phyloP scores from a whole-genome alignment of 1,284 basidiomycete species.

The Sporisorium exsertum region DNA sequence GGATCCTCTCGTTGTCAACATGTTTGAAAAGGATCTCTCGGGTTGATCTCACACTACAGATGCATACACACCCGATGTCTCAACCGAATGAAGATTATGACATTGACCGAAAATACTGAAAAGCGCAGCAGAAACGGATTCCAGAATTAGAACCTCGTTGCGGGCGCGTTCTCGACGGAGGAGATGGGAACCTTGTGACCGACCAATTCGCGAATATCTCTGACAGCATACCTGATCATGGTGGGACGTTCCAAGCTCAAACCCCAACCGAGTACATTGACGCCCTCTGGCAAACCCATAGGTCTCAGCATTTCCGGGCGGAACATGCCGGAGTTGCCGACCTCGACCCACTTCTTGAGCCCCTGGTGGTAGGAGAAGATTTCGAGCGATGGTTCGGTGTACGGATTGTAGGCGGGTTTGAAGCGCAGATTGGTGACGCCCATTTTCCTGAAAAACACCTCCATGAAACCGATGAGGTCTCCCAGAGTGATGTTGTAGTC shows the following conservation, averaged over 20 bases:
- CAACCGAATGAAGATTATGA: not conserved
- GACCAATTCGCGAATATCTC: conserved; percentile 94
- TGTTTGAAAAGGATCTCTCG: conserved; percentile 59
- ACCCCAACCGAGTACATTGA: conserved; percentile 97
- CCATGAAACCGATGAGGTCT: conserved; percentile 83
- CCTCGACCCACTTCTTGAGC: conserved; percentile 94
- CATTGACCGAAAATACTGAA: not conserved
- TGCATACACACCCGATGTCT: too few species aligned
- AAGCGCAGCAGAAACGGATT: too few species aligned
- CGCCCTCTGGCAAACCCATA: conserved; percentile 97
- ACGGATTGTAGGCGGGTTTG: conserved; percentile 91
- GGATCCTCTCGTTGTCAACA: conserved; percentile 63
- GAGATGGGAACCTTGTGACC: conserved; percentile 88
- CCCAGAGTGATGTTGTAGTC: conserved; percentile 94
- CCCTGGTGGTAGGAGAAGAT: conserved; percentile 98
- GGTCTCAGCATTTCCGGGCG: conserved; percentile 95
- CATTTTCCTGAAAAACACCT: conserved; percentile 93
- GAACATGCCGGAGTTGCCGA: conserved; percentile 93
- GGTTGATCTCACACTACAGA: not conserved
- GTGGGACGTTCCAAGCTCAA: conserved; percentile 96
- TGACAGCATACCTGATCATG: conserved; percentile 89
- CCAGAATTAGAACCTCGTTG: conserved; percentile 61
- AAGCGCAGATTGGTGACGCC: conserved; percentile 92
- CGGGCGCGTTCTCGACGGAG: conserved; percentile 64
- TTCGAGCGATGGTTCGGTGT: conserved; percentile 89